phyloP scores from a whole-genome alignment of 352 stramenopile genomes.

The Phytophthora foliorum region DNA sequence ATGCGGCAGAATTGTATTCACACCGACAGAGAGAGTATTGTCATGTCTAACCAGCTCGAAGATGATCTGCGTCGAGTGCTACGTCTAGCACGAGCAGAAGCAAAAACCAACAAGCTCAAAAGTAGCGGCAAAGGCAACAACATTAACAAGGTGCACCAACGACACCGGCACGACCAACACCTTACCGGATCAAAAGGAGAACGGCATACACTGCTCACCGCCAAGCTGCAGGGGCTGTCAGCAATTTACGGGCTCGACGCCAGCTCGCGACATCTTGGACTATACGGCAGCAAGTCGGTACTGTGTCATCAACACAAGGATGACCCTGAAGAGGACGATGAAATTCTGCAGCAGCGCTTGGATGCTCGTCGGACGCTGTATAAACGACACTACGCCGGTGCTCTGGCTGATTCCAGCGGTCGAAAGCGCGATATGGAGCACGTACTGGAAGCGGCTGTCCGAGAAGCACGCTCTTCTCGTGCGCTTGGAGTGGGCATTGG shows the following conservation, averaged over 20 bases:
- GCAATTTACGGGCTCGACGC: slow-evolving; percentile 50
- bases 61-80: slow-evolving; percentile 69
- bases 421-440: slow-evolving; percentile 53
- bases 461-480: slow-evolving; percentile 37
- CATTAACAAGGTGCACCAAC: slow-evolving; percentile 1
- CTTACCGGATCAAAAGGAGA: slow-evolving; percentile 22
- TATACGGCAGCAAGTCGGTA: slow-evolving; percentile 31
- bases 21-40: not conserved
- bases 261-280: slow-evolving; percentile 31
- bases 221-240: slow-evolving; percentile 41
- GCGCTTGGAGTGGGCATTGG: slow-evolving; percentile 48
- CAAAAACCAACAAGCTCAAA: slow-evolving; percentile 17
- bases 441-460: slow-evolving; percentile 62
- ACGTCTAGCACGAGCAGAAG: slow-evolving; percentile 48
- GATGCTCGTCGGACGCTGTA: slow-evolving; percentile 53
- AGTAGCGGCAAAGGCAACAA: not conserved
- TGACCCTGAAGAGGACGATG: slow-evolving; percentile 22
- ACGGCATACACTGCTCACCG: slow-evolving; percentile 31
- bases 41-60: slow-evolving; percentile 52
- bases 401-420: slow-evolving; percentile 40
- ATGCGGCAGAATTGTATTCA: slow-evolving; percentile 2
- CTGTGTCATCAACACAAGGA: slow-evolving; percentile 12
- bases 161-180: slow-evolving; percentile 42
- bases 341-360: slow-evolving; percentile 45
- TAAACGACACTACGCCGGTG: slow-evolving; percentile 57